These are phyloP conservation scores for Entophlyctis helioformis DNA, from an alignment of 192 early-diverging fungal species.

Conservation along the genomic window DNA sequence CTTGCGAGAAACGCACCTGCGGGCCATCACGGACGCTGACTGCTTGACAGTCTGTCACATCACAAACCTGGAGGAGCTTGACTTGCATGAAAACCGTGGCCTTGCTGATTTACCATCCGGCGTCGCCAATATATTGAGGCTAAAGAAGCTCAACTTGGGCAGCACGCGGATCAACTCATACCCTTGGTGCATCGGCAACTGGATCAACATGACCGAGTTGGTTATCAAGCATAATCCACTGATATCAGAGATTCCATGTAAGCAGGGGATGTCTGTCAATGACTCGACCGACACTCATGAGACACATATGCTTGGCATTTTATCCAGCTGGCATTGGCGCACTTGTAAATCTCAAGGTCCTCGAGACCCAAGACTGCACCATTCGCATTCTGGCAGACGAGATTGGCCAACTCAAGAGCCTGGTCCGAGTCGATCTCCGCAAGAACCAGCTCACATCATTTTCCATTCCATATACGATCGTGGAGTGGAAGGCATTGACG, in stretches of 20 bases:
- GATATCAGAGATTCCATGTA: conserved; percentile 31
- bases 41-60: conserved; percentile 18
- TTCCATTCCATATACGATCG: conserved; percentile 23
- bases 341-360: conserved; percentile 7
- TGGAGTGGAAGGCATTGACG: conserved; percentile 8
- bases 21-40: background rate
- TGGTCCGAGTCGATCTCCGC: conserved; percentile 23
- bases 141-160: conserved; percentile 21
- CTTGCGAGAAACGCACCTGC: no score
- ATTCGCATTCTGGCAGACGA: conserved; percentile 19
- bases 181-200: conserved; percentile 21
- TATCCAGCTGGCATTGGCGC: conserved; percentile 11
- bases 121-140: conserved; percentile 7
- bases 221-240: conserved; percentile 23
- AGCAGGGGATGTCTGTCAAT: conserved; percentile 2
- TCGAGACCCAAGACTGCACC: conserved; percentile 26
- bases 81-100: conserved; percentile 30
- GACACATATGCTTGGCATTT: background rate
- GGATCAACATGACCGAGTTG: conserved; percentile 22
- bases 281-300: no score
- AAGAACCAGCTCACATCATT: conserved; percentile 29
- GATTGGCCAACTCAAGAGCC: conserved; percentile 18
- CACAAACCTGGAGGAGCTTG: conserved; percentile 25
- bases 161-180: conserved; percentile 22
- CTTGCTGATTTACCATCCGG: conserved; percentile 23